Conservation (phyloP, 805 yeast genomes). For the Wickerhamomyces ciferrii region DNA sequence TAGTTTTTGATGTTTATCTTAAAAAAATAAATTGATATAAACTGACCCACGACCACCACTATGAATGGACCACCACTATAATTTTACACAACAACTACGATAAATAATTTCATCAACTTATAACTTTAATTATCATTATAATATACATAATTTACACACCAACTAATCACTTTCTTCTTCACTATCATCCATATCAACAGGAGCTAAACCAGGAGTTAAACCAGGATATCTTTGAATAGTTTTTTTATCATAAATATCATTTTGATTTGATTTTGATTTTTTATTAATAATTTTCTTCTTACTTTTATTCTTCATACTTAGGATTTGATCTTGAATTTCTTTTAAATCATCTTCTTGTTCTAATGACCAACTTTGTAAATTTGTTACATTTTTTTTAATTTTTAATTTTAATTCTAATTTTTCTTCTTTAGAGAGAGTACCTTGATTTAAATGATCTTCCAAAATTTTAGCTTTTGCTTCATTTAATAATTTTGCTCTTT, state of each 20-base stretch:
- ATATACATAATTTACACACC: too few species aligned
- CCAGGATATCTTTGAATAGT: slow-evolving; percentile 42
- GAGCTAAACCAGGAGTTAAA: slow-evolving; percentile 82
- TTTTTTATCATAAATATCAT: slow-evolving; percentile 26
- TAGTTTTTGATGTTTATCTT: too few species aligned
- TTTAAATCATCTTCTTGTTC: slow-evolving; percentile 35
- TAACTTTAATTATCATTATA: too few species aligned
- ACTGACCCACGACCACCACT: too few species aligned
- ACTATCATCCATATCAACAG: slow-evolving; percentile 61
- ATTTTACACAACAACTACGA: too few species aligned
- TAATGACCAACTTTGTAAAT: slow-evolving; percentile 35
- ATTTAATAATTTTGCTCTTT: slow-evolving; percentile 20
- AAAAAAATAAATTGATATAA: too few species aligned
- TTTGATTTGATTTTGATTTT: slow-evolving; percentile 17
- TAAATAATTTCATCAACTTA: too few species aligned
- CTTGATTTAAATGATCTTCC: slow-evolving; percentile 25
- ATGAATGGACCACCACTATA: too few species aligned
- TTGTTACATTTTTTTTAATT: slow-evolving; percentile 30
- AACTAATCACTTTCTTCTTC: slow-evolving; percentile 18
- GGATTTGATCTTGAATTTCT: slow-evolving; percentile 36
- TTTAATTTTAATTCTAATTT: slow-evolving; percentile 27
- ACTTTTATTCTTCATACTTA: slow-evolving; percentile 23
- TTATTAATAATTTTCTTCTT: slow-evolving; percentile 22
- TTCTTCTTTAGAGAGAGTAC: slow-evolving; percentile 28
- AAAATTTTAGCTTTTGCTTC: slow-evolving; percentile 29